Evolutionary conservation across 345 rosid genomes (phyloP).

Genomic region (Salix purpurea): DNA sequence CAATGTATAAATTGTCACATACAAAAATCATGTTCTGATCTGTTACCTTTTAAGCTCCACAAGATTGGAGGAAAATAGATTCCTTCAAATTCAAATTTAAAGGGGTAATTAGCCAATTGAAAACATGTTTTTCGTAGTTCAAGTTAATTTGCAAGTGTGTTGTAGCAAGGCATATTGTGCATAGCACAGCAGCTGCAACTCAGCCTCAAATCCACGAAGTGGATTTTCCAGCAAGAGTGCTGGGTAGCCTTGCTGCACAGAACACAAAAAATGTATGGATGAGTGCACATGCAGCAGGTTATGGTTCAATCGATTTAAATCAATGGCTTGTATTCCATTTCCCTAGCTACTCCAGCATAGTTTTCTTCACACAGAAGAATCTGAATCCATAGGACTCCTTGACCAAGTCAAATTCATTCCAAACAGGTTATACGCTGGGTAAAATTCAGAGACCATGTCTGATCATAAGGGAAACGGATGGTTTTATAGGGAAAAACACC

Average conservation of each 20-base stretch:
- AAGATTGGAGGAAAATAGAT: background rate
- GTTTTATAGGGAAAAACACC: background rate
- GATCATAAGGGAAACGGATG: background rate
- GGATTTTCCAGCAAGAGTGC: background rate
- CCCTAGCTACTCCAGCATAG: background rate
- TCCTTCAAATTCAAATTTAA: background rate
- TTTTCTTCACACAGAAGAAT: background rate
- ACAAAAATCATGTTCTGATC: too few species aligned
- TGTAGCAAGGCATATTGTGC: background rate
- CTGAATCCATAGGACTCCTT: background rate
- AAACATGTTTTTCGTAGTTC: background rate
- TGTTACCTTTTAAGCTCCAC: too few species aligned
- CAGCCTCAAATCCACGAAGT: background rate
- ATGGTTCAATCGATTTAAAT: background rate
- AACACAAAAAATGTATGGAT: background rate
- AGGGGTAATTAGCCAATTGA: background rate
- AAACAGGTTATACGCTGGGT: background rate
- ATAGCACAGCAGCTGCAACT: background rate
- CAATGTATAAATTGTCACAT: background rate
- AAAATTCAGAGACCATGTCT: background rate
- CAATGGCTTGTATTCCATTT: background rate
- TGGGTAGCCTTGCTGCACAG: background rate
- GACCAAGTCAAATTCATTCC: background rate
- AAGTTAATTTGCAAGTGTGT: background rate
- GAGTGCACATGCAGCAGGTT: background rate